phyloP scores from a whole-genome alignment of 192 early-diverging fungal species.

The Coemansia furcata region DNA sequence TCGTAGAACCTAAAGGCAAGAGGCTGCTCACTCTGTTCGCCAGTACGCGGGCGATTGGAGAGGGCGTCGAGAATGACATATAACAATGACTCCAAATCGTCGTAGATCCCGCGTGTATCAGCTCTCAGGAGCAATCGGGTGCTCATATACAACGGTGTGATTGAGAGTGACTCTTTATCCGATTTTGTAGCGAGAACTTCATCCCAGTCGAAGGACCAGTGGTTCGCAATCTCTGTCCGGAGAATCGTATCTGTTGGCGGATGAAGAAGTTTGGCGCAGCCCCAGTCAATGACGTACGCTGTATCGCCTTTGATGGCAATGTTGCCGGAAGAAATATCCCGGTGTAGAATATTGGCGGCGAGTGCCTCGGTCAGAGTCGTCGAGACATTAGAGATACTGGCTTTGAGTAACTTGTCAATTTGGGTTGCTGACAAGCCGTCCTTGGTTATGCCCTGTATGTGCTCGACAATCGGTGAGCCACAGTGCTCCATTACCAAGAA shows the following conservation, averaged over 20 bases:
- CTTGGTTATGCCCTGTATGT: neutral
- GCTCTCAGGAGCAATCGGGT: conserved; percentile 1
- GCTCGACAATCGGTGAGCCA: neutral
- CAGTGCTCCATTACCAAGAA: conserved; percentile 20
- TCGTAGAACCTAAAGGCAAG: neutral
- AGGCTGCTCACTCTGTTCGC: neutral
- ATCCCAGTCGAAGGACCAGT: neutral
- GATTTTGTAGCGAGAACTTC: too few relatives aligned
- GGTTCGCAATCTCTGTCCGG: neutral
- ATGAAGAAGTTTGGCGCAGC: neutral
- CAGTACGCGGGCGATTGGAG: neutral
- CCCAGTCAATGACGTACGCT: conserved; percentile 15
- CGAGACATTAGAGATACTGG: neutral
- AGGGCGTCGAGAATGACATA: neutral
- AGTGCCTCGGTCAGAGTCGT: neutral
- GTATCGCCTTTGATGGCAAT: conserved; percentile 4
- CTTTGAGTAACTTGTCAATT: neutral
- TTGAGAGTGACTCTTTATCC: neutral
- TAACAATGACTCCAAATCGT: conserved; percentile 23
- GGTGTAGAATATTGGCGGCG: conserved; percentile 13
- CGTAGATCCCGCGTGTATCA: neutral
- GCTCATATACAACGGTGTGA: neutral
- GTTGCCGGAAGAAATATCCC: conserved; percentile 22
- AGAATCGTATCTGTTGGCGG: neutral
- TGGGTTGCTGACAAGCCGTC: neutral